These are phyloP conservation scores for Podospora pseudocomata DNA, from an alignment of 495 filamentous ascomycete species.

Conservation along the genomic window DNA sequence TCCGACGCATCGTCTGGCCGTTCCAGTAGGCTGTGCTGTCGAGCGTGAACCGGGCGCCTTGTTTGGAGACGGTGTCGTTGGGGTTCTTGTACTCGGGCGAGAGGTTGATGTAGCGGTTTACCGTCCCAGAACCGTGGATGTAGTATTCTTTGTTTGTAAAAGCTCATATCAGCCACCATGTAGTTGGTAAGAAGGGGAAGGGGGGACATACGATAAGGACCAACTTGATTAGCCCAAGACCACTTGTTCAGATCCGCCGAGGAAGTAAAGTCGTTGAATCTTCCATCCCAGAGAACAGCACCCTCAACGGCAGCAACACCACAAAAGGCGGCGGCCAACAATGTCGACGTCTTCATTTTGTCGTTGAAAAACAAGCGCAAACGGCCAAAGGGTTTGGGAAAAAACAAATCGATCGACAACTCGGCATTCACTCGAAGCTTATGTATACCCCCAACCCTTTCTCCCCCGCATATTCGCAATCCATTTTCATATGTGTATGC, in stretches of 20 bases:
- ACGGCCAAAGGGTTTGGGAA: not conserved
- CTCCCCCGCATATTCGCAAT: not conserved
- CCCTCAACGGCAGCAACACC: constrained; percentile 22
- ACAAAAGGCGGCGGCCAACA: constrained; percentile 12
- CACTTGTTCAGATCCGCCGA: constrained; percentile 53
- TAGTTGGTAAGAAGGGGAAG: not conserved
- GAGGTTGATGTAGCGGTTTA: constrained; percentile 57
- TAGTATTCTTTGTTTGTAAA: constrained; percentile 51
- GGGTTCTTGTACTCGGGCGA: constrained; percentile 60
- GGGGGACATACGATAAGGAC: constrained; percentile 46
- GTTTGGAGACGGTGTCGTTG: constrained; percentile 54
- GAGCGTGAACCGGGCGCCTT: constrained; percentile 67
- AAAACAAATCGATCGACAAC: not conserved
- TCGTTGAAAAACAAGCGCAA: not conserved
- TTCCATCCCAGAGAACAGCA: constrained; percentile 57
- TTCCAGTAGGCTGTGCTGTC: constrained; percentile 60
- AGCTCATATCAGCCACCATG: too few relatives aligned
- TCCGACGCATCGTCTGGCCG: constrained; percentile 54
- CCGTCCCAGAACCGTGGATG: constrained; percentile 58
- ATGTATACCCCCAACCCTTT: not conserved
- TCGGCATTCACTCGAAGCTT: not conserved
- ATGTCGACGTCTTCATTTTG: constrained; percentile 3
- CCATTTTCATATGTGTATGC: not conserved
- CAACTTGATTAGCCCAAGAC: constrained; percentile 64
- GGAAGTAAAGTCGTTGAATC: constrained; percentile 55